phyloP scores from a whole-genome alignment of 1,284 basidiomycete species.

The Leucoagaricus sp. region DNA sequence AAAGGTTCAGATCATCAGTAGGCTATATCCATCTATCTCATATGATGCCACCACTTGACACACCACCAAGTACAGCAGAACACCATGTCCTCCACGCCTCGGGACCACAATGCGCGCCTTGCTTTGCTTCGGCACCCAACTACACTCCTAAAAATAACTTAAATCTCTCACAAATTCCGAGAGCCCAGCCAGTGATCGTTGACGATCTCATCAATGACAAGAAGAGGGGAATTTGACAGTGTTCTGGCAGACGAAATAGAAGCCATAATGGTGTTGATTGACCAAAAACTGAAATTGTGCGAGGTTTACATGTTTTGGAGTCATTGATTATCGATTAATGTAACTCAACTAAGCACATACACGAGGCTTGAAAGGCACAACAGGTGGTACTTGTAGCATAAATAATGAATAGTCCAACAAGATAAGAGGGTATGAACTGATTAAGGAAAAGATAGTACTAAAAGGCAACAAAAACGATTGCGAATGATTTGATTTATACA shows the following conservation, averaged over 20 bases:
- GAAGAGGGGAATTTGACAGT: background rate
- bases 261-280: no score
- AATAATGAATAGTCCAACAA: no score
- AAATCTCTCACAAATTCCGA: slow-evolving; percentile 1
- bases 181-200: background rate
- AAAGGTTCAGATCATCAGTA: no score
- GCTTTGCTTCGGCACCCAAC: background rate
- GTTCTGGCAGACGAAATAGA: background rate
- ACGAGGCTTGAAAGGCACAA: no score
- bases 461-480: background rate
- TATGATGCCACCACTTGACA: background rate
- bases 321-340: background rate
- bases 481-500: background rate
- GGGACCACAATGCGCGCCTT: background rate
- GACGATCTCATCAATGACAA: background rate
- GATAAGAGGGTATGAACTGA: no score
- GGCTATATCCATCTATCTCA: background rate
- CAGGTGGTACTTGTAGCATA: no score
- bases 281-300: background rate
- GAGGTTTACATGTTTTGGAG: background rate
- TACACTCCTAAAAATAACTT: background rate
- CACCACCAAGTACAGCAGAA: background rate
- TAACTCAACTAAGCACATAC: background rate
- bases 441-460: background rate
- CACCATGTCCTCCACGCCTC: background rate